A percentile compares a stretch with the other conserved stretches of the same genome.
Conservation (phyloP, 164 flowering plant genomes). For the Liriodendron chinense region DNA sequence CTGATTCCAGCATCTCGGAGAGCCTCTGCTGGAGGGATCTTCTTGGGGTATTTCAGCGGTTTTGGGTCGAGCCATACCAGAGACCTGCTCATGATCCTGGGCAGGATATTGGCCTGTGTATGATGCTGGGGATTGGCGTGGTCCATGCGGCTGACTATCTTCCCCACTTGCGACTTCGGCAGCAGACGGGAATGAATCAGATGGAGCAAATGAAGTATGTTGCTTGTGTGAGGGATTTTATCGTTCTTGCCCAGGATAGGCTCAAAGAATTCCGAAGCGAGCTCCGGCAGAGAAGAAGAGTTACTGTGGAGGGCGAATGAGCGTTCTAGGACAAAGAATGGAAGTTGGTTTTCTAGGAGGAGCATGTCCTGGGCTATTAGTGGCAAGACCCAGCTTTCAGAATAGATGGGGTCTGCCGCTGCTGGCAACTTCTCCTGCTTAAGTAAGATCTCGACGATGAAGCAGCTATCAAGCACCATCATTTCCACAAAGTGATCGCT, state of each 20-base stretch:
- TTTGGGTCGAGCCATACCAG: background rate
- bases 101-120: background rate
- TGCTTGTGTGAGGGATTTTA: too few species aligned
- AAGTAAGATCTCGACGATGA: background rate
- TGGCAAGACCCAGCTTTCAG: background rate
- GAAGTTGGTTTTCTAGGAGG: slow-evolving; percentile 3
- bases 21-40: background rate
- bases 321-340: background rate
- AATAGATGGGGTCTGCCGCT: background rate
- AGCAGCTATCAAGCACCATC: slow-evolving; percentile 6
- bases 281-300: background rate
- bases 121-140: background rate
- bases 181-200: background rate
- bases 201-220: background rate
- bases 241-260: background rate
- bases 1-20: background rate
- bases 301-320: background rate
- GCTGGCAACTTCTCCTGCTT: background rate
- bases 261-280: background rate
- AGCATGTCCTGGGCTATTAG: background rate
- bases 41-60: background rate
- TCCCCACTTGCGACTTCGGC: background rate
- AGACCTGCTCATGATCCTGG: background rate
- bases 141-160: background rate
- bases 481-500: background rate